These are phyloP conservation scores for Penicillium salamii DNA, from an alignment of 495 filamentous ascomycete genomes.

Conservation along the genomic window DNA sequence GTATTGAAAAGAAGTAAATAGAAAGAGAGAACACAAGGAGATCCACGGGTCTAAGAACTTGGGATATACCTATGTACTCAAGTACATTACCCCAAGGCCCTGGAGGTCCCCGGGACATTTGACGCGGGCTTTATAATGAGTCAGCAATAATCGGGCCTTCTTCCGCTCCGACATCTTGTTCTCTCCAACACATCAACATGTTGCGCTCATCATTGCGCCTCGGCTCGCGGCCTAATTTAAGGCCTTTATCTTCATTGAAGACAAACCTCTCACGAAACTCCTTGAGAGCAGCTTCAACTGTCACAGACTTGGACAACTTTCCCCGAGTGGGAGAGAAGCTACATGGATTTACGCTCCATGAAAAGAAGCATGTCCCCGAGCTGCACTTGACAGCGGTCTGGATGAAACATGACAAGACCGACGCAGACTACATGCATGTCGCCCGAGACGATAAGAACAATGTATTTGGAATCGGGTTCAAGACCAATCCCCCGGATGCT, in stretches of 20 bases:
- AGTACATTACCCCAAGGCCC: too few species aligned
- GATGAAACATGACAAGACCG: constrained; percentile 87
- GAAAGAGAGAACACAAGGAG: not conserved
- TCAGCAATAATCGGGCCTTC: not conserved
- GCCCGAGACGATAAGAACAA: constrained; percentile 95
- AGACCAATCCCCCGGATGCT: constrained; percentile 95
- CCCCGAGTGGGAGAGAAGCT: constrained; percentile 79
- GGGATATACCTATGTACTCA: too few species aligned
- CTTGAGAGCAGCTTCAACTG: constrained; percentile 57
- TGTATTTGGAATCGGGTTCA: constrained; percentile 98
- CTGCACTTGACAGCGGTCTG: constrained; percentile 88
- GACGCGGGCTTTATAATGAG: too few species aligned
- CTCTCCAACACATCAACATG: constrained; percentile 19
- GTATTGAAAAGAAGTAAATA: too few species aligned
- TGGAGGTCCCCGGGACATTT: too few species aligned
- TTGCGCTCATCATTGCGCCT: constrained; percentile 33
- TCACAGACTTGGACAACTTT: constrained; percentile 67
- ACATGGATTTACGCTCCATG: constrained; percentile 87
- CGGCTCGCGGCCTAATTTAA: constrained; percentile 25
- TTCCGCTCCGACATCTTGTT: constrained; percentile 1
- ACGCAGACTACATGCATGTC: constrained; percentile 93
- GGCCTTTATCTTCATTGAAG: constrained; percentile 20
- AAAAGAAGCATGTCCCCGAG: constrained; percentile 88
- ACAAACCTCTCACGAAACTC: constrained; percentile 41
- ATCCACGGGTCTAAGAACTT: too few species aligned